A percentile compares a stretch with the other conserved stretches of the same genome.
phyloP scores from a whole-genome alignment of 768 basidiomycete genomes.

The Mrakia hoshinonis region DNA sequence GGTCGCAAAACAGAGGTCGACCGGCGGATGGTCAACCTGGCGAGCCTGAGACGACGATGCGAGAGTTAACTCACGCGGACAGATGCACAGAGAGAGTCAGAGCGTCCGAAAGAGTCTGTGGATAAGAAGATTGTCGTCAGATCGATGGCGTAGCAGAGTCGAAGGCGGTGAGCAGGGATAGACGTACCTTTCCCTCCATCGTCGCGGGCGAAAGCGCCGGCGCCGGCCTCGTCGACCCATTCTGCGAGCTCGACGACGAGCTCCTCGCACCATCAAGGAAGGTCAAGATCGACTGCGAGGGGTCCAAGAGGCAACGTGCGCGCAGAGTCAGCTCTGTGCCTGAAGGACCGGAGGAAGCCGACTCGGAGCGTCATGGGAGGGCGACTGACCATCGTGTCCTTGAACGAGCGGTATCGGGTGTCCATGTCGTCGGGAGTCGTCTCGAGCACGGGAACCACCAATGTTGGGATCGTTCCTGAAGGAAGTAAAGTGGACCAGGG shows the following conservation, averaged over 20 bases:
- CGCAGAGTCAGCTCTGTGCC: constrained; percentile 14
- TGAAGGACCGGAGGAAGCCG: constrained; percentile 12
- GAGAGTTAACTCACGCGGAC: constrained; percentile 54
- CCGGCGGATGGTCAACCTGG: not conserved
- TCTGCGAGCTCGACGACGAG: constrained; percentile 56
- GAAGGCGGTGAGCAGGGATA: too few relatives aligned
- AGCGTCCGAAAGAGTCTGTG: constrained; percentile 44
- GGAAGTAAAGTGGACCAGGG: not conserved
- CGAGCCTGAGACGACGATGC: constrained; percentile 39
- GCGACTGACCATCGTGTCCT: constrained; percentile 57
- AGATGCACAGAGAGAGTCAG: constrained; percentile 57
- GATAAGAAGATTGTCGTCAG: too few relatives aligned
- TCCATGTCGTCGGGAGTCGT: constrained; percentile 62
- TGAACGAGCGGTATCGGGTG: constrained; percentile 69
- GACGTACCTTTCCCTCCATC: constrained; percentile 62
- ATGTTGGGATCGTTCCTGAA: constrained; percentile 66
- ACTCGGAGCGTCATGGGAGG: too few relatives aligned
- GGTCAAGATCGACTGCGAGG: constrained; percentile 57
- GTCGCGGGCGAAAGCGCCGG: constrained; percentile 71
- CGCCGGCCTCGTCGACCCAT: constrained; percentile 61
- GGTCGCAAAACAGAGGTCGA: not conserved
- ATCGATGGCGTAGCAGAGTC: too few relatives aligned
- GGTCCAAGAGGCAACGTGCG: constrained; percentile 20
- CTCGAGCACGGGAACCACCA: constrained; percentile 73
- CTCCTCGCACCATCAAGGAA: constrained; percentile 79